These are phyloP conservation scores for Globisporangium acanthophoron DNA, from an alignment of 352 stramenopile species.

Conservation along the genomic window DNA sequence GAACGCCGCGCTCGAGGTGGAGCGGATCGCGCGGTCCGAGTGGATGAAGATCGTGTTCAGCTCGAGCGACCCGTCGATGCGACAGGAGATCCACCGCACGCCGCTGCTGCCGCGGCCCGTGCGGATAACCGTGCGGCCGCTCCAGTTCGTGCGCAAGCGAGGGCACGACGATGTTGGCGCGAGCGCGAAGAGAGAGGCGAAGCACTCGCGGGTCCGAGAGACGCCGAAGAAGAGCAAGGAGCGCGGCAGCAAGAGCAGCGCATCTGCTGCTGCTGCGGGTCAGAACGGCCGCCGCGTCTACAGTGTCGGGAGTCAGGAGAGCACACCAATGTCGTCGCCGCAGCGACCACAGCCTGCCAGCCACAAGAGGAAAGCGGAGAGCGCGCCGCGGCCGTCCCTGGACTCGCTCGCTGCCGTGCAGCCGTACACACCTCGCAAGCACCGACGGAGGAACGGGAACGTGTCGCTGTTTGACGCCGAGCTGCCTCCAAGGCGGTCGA, in stretches of 20 bases:
- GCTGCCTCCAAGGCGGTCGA: constrained; percentile 3
- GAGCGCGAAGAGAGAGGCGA: constrained; percentile 4
- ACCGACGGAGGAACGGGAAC: constrained; percentile 25
- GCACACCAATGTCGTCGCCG: not conserved
- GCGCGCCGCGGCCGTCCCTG: not conserved
- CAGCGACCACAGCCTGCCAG: not conserved
- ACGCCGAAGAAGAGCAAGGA: not conserved
- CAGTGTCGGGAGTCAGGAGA: not conserved
- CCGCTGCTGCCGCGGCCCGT: constrained; percentile 49
- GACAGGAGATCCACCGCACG: constrained; percentile 20
- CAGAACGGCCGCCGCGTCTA: constrained; percentile 1
- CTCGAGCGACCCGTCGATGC: constrained; percentile 21
- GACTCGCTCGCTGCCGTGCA: constrained; percentile 3
- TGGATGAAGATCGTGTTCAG: constrained; percentile 83
- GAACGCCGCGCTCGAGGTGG: constrained; percentile 23
- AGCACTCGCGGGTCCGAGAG: not conserved
- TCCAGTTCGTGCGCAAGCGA: constrained; percentile 33
- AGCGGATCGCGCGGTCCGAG: constrained; percentile 46
- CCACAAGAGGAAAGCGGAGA: constrained; percentile 12
- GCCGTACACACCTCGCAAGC: constrained; percentile 34
- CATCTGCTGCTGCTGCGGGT: not conserved
- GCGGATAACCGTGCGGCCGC: constrained; percentile 50
- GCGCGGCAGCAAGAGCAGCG: not conserved
- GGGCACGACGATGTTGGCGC: constrained; percentile 10
- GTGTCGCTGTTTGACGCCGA: constrained; percentile 12